A percentile compares a stretch with the other conserved stretches of the same genome.
These are phyloP conservation scores for Lichtheimia hyalospora DNA, from an alignment of 371 early-diverging fungal genomes.

Conservation along the genomic window DNA sequence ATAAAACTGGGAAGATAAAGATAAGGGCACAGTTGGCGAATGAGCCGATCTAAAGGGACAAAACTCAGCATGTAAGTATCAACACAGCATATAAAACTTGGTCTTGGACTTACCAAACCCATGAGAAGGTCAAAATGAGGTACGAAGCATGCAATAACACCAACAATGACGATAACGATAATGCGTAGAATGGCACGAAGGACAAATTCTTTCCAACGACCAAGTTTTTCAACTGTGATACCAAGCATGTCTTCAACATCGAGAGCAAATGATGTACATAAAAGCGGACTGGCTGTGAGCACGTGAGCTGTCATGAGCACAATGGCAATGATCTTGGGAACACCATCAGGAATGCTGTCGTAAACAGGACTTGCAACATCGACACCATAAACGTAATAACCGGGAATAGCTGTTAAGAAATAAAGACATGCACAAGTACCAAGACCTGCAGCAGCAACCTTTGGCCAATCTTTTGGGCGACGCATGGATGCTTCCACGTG, in stretches of 20 bases:
- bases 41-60: slow-evolving; percentile 82
- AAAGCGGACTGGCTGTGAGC: slow-evolving; percentile 76
- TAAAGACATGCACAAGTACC: slow-evolving; percentile 77
- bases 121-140: slow-evolving; percentile 82
- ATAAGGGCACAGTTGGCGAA: slow-evolving; percentile 76
- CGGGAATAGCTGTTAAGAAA: slow-evolving; percentile 72
- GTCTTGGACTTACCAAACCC: slow-evolving; percentile 53
- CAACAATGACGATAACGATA: slow-evolving; percentile 43
- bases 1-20: slow-evolving; percentile 82
- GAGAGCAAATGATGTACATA: slow-evolving; percentile 77
- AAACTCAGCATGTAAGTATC: too few relatives aligned
- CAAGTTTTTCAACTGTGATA: slow-evolving; percentile 55
- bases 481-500: slow-evolving; percentile 86
- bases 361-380: slow-evolving; percentile 73
- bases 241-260: slow-evolving; percentile 69
- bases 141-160: slow-evolving; percentile 63
- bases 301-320: slow-evolving; percentile 85
- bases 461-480: slow-evolving; percentile 71
- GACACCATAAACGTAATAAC: slow-evolving; percentile 83
- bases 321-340: slow-evolving; percentile 63
- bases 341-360: slow-evolving; percentile 66
- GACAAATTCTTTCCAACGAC: slow-evolving; percentile 50
- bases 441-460: slow-evolving; percentile 68
- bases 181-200: slow-evolving; percentile 58
- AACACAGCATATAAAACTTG: too few relatives aligned